These are phyloP conservation scores for Hemisphaericaspora nanyangensis DNA, from an alignment of 805 yeast species.

Conservation along the genomic window DNA sequence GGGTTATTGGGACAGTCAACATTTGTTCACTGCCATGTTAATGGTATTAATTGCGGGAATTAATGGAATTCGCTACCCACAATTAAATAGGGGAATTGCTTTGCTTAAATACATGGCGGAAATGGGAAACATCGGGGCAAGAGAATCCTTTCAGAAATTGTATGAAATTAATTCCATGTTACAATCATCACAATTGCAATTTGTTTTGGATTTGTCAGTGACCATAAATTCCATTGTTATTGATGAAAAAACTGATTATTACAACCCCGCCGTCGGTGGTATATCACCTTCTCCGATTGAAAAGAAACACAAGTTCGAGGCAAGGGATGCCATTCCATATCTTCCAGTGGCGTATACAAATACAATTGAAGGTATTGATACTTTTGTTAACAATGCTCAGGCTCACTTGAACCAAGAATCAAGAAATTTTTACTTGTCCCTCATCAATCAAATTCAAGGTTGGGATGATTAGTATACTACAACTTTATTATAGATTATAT, in stretches of 20 bases:
- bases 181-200: background rate
- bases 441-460: constrained; percentile 23
- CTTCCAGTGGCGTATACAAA: constrained; percentile 5
- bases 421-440: constrained; percentile 4
- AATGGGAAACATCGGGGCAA: constrained; percentile 33
- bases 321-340: constrained; percentile 3
- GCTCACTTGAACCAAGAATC: background rate
- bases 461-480: constrained; percentile 18
- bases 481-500: no score
- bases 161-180: constrained; percentile 17
- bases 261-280: background rate
- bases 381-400: background rate
- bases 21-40: constrained; percentile 31
- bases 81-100: constrained; percentile 25
- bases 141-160: constrained; percentile 25
- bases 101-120: constrained; percentile 32
- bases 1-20: constrained; percentile 41
- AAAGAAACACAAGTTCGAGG: background rate
- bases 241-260: constrained; percentile 1
- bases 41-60: constrained; percentile 24
- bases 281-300: background rate
- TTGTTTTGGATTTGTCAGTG: constrained; percentile 3
- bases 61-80: constrained; percentile 14
- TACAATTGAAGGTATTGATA: constrained; percentile 1
- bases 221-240: constrained; percentile 1